Conservation (phyloP, 73 alveolate species). For the Uronychia binucleata region DNA sequence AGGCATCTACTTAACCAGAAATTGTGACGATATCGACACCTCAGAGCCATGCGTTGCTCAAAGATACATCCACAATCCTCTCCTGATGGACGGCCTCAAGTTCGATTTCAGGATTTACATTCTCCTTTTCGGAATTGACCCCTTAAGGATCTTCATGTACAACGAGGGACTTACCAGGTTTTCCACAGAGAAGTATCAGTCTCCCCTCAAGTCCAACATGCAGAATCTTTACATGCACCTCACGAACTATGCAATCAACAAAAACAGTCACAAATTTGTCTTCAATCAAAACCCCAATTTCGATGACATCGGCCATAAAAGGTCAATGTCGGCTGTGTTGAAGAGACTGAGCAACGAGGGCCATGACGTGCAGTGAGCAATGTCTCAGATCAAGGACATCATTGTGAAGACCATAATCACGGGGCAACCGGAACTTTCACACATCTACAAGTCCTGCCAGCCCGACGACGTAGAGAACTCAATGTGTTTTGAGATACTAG, state of each 20-base stretch:
- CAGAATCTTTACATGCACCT: slow-evolving; percentile 40
- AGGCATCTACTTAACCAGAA: slow-evolving; percentile 33
- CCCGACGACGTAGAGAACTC: slow-evolving; percentile 15
- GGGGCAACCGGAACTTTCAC: slow-evolving; percentile 8
- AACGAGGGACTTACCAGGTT: slow-evolving; percentile 72
- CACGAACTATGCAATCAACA: slow-evolving; percentile 48
- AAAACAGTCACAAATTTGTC: slow-evolving; percentile 15
- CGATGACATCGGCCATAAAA: slow-evolving; percentile 67
- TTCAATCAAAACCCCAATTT: slow-evolving; percentile 40
- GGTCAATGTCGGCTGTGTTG: slow-evolving; percentile 50
- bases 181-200: slow-evolving; percentile 56
- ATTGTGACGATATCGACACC: slow-evolving; percentile 29
- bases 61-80: slow-evolving; percentile 79
- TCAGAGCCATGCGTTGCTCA: slow-evolving; percentile 63
- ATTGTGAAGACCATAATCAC: slow-evolving; percentile 23
- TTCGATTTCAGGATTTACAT: slow-evolving; percentile 90
- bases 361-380: background rate
- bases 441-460: slow-evolving; percentile 26
- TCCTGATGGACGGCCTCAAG: slow-evolving; percentile 86
- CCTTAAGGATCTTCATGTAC: slow-evolving; percentile 52
- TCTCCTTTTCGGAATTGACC: slow-evolving; percentile 62
- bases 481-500: slow-evolving; percentile 35
- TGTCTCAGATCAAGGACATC: slow-evolving; percentile 20
- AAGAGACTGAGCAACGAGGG: slow-evolving; percentile 20
- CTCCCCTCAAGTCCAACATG: slow-evolving; percentile 36